Percentiles rank a stretch among this genome's conserved stretches.
Evolutionary conservation across 257 asterid genomes (phyloP).

Genomic region (Ilex asprella): DNA sequence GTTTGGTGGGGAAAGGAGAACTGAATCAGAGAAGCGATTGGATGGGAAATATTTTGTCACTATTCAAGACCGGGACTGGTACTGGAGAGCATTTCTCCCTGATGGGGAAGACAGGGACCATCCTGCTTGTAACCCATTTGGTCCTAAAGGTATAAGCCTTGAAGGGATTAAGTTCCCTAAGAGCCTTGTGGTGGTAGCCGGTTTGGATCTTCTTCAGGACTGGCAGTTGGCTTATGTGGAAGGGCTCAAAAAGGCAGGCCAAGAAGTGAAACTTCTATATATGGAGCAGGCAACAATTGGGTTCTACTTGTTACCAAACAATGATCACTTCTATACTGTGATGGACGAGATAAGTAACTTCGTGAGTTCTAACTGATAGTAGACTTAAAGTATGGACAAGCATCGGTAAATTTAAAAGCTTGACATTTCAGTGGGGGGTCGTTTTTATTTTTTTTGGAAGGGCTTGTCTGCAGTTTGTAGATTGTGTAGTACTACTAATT

Average conservation of each 20-base stretch:
- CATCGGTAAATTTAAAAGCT: neutral
- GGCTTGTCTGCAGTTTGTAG: neutral
- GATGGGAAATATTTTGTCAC: conserved; percentile 2
- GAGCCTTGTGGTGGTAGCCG: neutral
- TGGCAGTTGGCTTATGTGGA: conserved; percentile 2
- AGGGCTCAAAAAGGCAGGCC: neutral
- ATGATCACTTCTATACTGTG: conserved; percentile 1
- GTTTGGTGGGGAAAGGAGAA: neutral
- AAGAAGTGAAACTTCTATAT: neutral
- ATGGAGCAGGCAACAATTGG: neutral
- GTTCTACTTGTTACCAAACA: neutral
- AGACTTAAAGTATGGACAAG: neutral
- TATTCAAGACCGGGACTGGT: neutral
- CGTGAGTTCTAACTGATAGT: neutral
- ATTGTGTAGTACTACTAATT: conserved; percentile 6
- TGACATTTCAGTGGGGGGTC: neutral
- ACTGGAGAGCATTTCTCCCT: conserved; percentile 4
- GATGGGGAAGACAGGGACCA: conserved; percentile 1
- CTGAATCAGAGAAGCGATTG: neutral
- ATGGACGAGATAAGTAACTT: conserved; percentile 4
- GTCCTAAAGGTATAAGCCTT: neutral
- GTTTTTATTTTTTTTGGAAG: neutral
- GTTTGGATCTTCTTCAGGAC: conserved; percentile 1
- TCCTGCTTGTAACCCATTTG: conserved; percentile 2
- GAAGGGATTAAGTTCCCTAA: neutral